These are phyloP conservation scores for Rhodofomes roseus DNA, from an alignment of 1,284 basidiomycete species.

Conservation along the genomic window DNA sequence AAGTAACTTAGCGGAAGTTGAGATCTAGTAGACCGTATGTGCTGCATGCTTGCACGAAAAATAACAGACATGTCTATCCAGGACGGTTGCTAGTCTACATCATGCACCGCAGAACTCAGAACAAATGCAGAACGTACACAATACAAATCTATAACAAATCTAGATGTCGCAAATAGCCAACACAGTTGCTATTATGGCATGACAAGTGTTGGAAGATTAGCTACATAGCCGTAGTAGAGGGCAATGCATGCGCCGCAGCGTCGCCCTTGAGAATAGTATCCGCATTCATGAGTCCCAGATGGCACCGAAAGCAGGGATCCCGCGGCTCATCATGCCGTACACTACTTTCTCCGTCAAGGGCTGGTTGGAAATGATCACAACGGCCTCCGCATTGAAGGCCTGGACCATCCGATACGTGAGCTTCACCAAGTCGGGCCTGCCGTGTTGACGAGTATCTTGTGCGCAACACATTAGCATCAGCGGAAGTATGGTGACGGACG, in stretches of 20 bases:
- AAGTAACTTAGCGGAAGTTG: no score
- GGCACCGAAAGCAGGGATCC: conserved; percentile 56
- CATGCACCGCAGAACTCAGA: not conserved
- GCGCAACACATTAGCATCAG: not conserved
- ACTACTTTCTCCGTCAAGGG: conserved; percentile 54
- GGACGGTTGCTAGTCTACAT: not conserved
- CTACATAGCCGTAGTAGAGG: not conserved
- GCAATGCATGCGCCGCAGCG: not conserved
- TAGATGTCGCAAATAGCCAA: not conserved
- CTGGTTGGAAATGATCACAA: conserved; percentile 58
- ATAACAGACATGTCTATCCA: not conserved
- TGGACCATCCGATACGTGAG: conserved; percentile 49
- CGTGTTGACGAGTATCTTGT: conserved; percentile 48
- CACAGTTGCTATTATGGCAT: not conserved
- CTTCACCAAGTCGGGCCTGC: conserved; percentile 60
- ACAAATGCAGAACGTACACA: not conserved
- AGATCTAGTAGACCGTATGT: no score
- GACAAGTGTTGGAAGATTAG: no score
- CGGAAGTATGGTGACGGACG: not conserved
- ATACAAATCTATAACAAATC: not conserved
- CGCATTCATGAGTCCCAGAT: conserved; percentile 46
- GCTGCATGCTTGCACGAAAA: no score
- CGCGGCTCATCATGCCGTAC: conserved; percentile 55
- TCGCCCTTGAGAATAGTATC: not conserved
- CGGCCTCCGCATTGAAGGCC: conserved; percentile 59